Evolutionary conservation across 768 basidiomycete species (phyloP).

Genomic region (Russula olivacea): DNA sequence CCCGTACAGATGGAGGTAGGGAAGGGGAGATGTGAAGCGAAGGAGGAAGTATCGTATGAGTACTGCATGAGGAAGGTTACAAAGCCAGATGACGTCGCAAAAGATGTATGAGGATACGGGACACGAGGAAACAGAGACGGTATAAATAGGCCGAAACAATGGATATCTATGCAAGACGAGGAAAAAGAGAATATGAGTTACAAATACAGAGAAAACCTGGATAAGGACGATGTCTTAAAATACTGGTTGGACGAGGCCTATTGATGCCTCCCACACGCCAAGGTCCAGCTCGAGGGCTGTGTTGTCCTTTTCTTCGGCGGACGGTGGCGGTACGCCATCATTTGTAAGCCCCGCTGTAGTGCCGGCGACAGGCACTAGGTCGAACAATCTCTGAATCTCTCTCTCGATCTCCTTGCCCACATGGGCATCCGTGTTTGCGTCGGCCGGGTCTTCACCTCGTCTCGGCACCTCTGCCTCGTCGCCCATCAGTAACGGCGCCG

Average conservation of each 20-base stretch:
- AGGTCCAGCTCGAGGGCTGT: constrained; percentile 33
- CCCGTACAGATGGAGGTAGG: neutral
- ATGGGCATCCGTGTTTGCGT: constrained; percentile 10
- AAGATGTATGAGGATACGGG: constrained; percentile 10
- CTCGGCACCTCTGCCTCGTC: constrained; percentile 28
- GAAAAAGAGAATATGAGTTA: constrained; percentile 22
- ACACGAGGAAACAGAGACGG: constrained; percentile 19
- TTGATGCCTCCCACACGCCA: constrained; percentile 23
- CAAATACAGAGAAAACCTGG: constrained; percentile 12
- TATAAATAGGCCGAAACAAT: constrained; percentile 15
- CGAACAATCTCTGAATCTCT: constrained; percentile 59
- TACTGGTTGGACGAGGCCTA: constrained; percentile 25
- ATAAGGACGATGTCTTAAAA: constrained; percentile 22
- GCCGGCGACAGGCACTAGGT: constrained; percentile 41
- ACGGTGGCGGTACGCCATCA: neutral
- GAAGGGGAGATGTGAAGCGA: neutral
- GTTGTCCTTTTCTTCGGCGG: constrained; percentile 25
- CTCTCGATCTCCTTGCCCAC: constrained; percentile 37
- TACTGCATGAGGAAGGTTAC: constrained; percentile 7
- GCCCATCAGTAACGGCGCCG: constrained; percentile 32
- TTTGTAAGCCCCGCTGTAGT: constrained; percentile 27
- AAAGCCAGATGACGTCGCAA: constrained; percentile 3
- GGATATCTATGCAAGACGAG: constrained; percentile 17
- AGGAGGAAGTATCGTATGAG: constrained; percentile 2
- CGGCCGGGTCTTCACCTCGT: constrained; percentile 11